These are phyloP conservation scores for Pinus tabuliformis DNA, from an alignment of 75 land plant genomes.

Conservation along the genomic window DNA sequence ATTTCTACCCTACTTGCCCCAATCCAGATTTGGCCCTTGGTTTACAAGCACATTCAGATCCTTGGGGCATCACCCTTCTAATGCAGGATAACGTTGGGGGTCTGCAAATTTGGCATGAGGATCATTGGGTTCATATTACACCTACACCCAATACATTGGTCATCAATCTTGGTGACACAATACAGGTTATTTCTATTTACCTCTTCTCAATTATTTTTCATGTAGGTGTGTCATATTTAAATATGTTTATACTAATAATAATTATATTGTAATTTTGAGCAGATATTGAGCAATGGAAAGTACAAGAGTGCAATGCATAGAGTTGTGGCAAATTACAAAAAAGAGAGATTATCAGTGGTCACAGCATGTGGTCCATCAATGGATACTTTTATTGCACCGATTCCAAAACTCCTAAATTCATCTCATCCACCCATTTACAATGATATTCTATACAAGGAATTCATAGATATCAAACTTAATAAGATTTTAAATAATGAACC, in stretches of 20 bases:
- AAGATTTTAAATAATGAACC: not conserved
- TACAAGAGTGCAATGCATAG: constrained; percentile 78
- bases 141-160: constrained; percentile 21
- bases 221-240: no score
- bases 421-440: constrained; percentile 25
- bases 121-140: constrained; percentile 16
- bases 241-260: no score
- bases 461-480: constrained; percentile 11
- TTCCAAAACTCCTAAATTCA: constrained; percentile 31
- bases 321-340: constrained; percentile 44
- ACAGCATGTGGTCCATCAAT: constrained; percentile 44
- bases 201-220: no score
- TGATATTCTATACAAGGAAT: constrained; percentile 49
- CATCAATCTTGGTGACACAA: constrained; percentile 28
- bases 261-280: not conserved
- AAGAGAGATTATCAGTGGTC: constrained; percentile 49
- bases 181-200: constrained; percentile 18
- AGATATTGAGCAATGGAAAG: constrained; percentile 78
- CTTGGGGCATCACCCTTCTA: constrained; percentile 26
- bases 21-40: constrained; percentile 67
- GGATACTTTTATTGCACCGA: constrained; percentile 42
- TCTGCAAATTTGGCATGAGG: constrained; percentile 17
- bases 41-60: constrained; percentile 30
- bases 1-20: constrained; percentile 71
- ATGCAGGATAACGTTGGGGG: constrained; percentile 41